Base-by-base conservation (phyloP, 139 green algal species). In the Haematococcus lacustris region DNA sequence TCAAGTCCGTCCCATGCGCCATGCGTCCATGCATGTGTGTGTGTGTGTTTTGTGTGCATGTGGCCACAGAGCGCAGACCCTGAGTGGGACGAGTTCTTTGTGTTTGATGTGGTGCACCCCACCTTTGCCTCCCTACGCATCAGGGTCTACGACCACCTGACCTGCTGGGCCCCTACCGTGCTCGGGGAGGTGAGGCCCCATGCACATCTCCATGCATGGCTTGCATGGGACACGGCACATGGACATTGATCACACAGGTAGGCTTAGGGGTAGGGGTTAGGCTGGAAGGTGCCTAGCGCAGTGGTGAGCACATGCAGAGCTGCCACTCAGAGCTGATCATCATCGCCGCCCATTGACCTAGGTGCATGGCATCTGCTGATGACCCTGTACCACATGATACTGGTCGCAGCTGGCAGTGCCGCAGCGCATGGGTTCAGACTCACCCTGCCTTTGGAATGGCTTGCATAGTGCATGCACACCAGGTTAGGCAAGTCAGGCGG, bases 41-140 rank as follows among this genome's bases (percentile, higher is more conserved):
- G 25, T 3, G 30, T 26, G 30, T 41, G 61, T n/a, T 17, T 3
- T 68, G 61, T 41, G 5, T 41, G 61, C 25, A 9, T 41, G 32
- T 59, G 21, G 17, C 21, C 34, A 25, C 71, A 82, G 77, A 68
- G 43, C 39, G 39, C 33, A 23, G 67, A 81, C 34, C 79, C 79
- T 0, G 51, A 38, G 38, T 85, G 79, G 79, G 71, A 85, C 57
- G 75, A 85, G 71, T 81, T 85, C 71, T 85, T 85, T 70, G 75
- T 77, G 13, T 85, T 85, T 59, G 71, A 81, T 34, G 63, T 85
- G 5, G 35, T 17, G 4, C 33, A 63, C 25, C 79, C 79, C 3
- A 72, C 75, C 1, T 85, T 85, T 75, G 79, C 79, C 1, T 71
- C 73, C 32, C 75, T 85, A 51, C 76, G 76, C 40, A 25, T 85